Conservation (phyloP, 352 stramenopile species). For the Pythium dissotocum region DNA sequence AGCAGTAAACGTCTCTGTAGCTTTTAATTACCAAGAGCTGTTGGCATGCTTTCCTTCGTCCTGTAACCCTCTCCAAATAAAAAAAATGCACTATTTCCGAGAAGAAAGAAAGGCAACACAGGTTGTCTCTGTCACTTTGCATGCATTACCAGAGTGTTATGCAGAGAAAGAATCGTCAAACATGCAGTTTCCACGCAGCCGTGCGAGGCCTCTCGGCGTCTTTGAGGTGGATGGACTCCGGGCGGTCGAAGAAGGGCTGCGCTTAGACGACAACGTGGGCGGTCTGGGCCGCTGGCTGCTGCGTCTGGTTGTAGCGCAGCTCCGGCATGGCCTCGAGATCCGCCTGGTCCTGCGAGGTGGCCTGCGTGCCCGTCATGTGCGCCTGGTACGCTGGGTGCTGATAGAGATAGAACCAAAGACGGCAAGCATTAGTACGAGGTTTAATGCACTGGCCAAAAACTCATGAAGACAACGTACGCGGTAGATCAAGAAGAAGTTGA, state of each 20-base stretch:
- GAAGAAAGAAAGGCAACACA: constrained; percentile 7
- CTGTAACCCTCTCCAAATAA: constrained; percentile 3
- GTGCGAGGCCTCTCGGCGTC: constrained; percentile 7
- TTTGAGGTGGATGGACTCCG: constrained; percentile 2
- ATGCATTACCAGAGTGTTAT: constrained; percentile 8
- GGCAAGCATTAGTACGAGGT: neutral
- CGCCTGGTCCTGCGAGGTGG: constrained; percentile 48
- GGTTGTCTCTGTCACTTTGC: neutral
- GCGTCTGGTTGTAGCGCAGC: constrained; percentile 77
- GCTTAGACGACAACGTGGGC: constrained; percentile 60
- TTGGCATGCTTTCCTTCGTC: neutral
- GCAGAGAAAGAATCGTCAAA: constrained; percentile 13
- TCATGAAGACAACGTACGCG: constrained; percentile 40
- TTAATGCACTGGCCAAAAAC: neutral
- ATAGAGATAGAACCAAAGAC: neutral
- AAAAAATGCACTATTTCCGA: constrained; percentile 13
- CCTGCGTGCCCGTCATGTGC: constrained; percentile 64
- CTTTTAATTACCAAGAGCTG: neutral
- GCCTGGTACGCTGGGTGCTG: constrained; percentile 81
- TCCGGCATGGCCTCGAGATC: constrained; percentile 78
- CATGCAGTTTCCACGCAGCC: constrained; percentile 11
- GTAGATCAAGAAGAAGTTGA: constrained; percentile 89
- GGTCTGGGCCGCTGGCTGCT: constrained; percentile 37
- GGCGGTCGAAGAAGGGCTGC: neutral
- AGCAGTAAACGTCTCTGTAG: constrained; percentile 31